Percentiles rank a stretch among this genome's conserved stretches.
Evolutionary conservation across 257 asterid genomes (phyloP).

Genomic region (Anisodus tanguticus): DNA sequence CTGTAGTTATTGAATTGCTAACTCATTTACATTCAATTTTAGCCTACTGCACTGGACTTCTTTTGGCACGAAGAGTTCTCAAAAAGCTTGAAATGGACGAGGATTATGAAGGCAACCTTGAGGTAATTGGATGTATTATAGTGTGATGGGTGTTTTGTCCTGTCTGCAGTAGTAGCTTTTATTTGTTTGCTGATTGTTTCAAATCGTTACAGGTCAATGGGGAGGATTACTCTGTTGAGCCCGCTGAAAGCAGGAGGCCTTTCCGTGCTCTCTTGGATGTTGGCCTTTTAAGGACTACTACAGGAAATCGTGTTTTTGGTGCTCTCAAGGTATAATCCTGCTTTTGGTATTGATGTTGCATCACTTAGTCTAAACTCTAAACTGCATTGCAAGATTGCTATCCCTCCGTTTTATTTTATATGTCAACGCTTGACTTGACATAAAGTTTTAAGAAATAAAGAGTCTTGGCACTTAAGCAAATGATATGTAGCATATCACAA

Average conservation of each 20-base stretch:
- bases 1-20: not conserved
- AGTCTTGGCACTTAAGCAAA: not conserved
- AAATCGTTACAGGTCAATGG: conserved; percentile 56
- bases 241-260: conserved; percentile 66
- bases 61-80: conserved; percentile 76
- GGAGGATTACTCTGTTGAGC: conserved; percentile 76
- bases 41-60: conserved; percentile 84
- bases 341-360: not conserved
- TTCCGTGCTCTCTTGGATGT: conserved; percentile 76
- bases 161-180: not conserved
- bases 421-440: not conserved
- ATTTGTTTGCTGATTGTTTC: not conserved
- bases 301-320: conserved; percentile 80
- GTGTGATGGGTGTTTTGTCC: not conserved
- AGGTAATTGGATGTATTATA: conserved; percentile 46
- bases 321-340: conserved; percentile 58
- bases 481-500: not conserved
- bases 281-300: conserved; percentile 65
- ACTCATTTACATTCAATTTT: not conserved
- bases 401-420: too few relatives aligned
- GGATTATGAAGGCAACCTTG: conserved; percentile 71
- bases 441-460: not conserved
- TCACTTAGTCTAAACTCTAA: not conserved
- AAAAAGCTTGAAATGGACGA: conserved; percentile 75
- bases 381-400: not conserved